Conservation (phyloP, 2,329 filamentous ascomycete species). For the Herpotrichia juniperi region DNA sequence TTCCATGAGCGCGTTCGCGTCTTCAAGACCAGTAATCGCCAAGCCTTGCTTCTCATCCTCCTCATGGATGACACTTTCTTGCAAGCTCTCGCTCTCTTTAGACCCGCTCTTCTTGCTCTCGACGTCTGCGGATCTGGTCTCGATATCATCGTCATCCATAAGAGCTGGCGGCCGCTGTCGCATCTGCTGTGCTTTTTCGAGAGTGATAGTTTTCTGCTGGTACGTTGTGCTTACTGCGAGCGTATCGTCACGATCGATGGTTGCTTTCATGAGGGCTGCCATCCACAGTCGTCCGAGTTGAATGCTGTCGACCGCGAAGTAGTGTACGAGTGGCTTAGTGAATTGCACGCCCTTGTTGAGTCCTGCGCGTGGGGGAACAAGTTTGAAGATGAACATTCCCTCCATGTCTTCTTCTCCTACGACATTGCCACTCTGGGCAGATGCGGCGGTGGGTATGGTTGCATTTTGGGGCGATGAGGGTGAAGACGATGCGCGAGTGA, state of each 20-base stretch:
- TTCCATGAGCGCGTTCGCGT: conserved; percentile 41
- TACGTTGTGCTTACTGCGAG: conserved; percentile 87
- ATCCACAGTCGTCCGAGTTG: conserved; percentile 93
- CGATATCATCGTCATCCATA: conserved; percentile 63
- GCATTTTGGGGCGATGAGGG: conserved; percentile 61
- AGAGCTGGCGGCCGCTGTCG: conserved; percentile 88
- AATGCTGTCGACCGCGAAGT: conserved; percentile 93
- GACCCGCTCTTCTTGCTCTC: conserved; percentile 36
- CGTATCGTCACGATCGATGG: conserved; percentile 86
- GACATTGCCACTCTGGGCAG: conserved; percentile 42
- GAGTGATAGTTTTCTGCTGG: conserved; percentile 94
- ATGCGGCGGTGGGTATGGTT: conserved; percentile 47
- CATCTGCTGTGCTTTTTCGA: conserved; percentile 86
- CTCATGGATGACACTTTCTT: conserved; percentile 43
- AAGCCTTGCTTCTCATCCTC: conserved; percentile 46
- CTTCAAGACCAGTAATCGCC: conserved; percentile 44
- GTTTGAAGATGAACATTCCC: conserved; percentile 95
- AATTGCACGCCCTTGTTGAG: conserved; percentile 93
- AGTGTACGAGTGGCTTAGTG: conserved; percentile 95
- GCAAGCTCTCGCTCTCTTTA: conserved; percentile 44
- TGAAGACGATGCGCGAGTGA: conserved; percentile 81
- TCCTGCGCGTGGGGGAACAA: conserved; percentile 86
- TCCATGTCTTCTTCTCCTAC: conserved; percentile 54
- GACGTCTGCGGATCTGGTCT: conserved; percentile 29
- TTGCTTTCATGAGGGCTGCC: conserved; percentile 98